These are phyloP conservation scores for Phoma herbarum DNA, from an alignment of 2,329 filamentous ascomycete genomes.

Conservation along the genomic window DNA sequence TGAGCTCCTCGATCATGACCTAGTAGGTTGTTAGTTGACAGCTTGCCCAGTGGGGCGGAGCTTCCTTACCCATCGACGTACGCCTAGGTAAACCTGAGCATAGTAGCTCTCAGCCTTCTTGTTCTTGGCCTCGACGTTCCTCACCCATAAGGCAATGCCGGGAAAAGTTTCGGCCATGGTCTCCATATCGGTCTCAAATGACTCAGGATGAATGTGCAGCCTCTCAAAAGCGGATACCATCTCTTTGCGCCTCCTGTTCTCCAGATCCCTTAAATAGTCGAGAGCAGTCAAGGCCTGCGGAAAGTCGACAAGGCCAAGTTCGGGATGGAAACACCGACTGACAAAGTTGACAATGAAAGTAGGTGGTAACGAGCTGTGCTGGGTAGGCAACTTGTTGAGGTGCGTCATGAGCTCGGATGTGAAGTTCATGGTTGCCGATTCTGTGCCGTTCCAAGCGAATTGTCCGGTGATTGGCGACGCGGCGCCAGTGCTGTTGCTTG, in stretches of 20 bases:
- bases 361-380: constrained; percentile 69
- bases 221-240: constrained; percentile 63
- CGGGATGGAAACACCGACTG: constrained; percentile 64
- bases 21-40: constrained; percentile 36
- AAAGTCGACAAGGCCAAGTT: constrained; percentile 69
- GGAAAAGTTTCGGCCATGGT: constrained; percentile 62
- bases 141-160: constrained; percentile 65
- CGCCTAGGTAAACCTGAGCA: constrained; percentile 67
- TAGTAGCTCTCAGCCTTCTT: constrained; percentile 56
- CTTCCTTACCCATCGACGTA: constrained; percentile 68
- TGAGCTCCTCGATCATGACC: constrained; percentile 72
- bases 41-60: not conserved
- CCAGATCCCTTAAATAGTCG: constrained; percentile 72
- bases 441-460: constrained; percentile 46
- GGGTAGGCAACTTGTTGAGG: constrained; percentile 65
- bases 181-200: constrained; percentile 57
- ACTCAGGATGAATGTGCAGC: constrained; percentile 61
- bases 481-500: constrained; percentile 48
- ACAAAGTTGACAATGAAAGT: constrained; percentile 70
- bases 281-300: constrained; percentile 71
- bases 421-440: constrained; percentile 56
- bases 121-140: constrained; percentile 57
- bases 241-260: constrained; percentile 67
- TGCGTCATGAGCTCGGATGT: constrained; percentile 63
- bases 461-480: constrained; percentile 44